Percentiles rank a stretch among this genome's conserved stretches.
These are phyloP conservation scores for Mycena rosella DNA, from an alignment of 768 basidiomycete genomes.

Conservation along the genomic window DNA sequence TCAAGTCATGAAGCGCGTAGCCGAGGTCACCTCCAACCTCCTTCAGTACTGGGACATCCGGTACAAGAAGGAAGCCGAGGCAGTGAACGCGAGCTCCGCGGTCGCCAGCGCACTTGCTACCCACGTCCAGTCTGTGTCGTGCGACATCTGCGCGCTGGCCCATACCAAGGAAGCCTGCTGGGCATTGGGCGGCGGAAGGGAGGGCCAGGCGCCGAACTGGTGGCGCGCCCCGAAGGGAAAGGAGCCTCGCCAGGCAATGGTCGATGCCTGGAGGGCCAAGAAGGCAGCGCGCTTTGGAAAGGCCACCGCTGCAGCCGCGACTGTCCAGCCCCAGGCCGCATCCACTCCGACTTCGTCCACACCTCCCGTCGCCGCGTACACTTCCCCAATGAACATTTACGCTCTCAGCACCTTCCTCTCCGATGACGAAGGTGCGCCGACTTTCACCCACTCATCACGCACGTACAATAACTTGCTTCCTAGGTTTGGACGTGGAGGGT, in stretches of 20 bases:
- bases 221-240: conserved; percentile 11
- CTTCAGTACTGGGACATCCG: conserved; percentile 16
- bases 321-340: no score
- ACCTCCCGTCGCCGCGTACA: no score
- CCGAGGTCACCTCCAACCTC: not conserved
- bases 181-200: conserved; percentile 16
- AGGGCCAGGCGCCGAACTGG: conserved; percentile 19
- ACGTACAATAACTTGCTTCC: not conserved
- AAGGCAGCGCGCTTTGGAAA: no score
- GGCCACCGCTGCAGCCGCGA: no score
- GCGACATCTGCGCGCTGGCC: not conserved
- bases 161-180: conserved; percentile 21
- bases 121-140: no score
- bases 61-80: conserved; percentile 6
- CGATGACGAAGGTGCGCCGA: no score
- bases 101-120: no score
- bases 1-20: not conserved
- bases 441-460: no score
- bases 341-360: no score
- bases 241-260: conserved; percentile 12
- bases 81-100: not conserved
- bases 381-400: no score
- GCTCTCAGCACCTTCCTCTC: no score
- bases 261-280: not conserved
- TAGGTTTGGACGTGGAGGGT: conserved; percentile 20